Conservation (phyloP, 805 yeast genomes). For the Saccharomyces jurei region DNA sequence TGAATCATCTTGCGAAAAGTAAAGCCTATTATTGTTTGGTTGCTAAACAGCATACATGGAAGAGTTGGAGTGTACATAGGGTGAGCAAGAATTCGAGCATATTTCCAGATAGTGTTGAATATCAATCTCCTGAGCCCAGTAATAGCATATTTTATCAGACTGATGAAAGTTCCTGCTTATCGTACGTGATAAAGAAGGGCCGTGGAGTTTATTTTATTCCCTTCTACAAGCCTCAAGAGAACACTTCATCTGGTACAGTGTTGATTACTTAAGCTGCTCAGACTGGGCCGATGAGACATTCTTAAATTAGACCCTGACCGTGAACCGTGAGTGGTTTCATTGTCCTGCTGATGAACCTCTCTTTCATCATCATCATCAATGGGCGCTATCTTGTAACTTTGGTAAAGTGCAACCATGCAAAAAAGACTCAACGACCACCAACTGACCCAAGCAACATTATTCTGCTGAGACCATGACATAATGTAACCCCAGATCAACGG, state of each 20-base stretch:
- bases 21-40: too few species aligned
- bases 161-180: background rate
- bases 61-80: background rate
- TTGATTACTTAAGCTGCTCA: conserved; percentile 6
- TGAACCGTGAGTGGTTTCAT: background rate
- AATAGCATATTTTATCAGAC: too few species aligned
- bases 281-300: conserved; percentile 4
- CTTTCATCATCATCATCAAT: conserved; percentile 23
- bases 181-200: too few species aligned
- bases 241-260: background rate
- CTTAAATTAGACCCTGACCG: background rate
- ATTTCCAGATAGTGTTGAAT: too few species aligned
- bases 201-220: background rate
- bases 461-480: conserved; percentile 32
- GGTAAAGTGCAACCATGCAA: conserved; percentile 24
- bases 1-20: too few species aligned
- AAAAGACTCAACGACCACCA: conserved; percentile 29
- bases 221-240: background rate
- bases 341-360: conserved; percentile 9
- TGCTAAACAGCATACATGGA: too few species aligned
- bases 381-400: conserved; percentile 24
- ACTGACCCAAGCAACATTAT: conserved; percentile 26
- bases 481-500: conserved; percentile 49
- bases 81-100: background rate
- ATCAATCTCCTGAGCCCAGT: too few species aligned